phyloP scores from a whole-genome alignment of 495 filamentous ascomycete genomes.

The Lichina pygmaea region DNA sequence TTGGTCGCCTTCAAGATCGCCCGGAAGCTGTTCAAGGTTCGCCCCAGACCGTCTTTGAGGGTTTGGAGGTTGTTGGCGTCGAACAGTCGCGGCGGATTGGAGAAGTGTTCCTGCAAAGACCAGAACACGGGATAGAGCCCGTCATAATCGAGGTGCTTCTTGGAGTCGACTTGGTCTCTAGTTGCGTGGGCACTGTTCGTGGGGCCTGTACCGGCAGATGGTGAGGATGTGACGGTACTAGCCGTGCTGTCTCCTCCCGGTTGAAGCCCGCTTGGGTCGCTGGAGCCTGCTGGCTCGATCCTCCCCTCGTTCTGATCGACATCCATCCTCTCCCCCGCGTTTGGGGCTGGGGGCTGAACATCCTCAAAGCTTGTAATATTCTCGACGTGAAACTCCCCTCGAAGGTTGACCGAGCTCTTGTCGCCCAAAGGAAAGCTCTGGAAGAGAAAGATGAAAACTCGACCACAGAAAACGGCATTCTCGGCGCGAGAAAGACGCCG shows the following conservation, averaged over 20 bases:
- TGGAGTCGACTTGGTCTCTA: slow-evolving; percentile 9
- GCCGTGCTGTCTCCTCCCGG: neutral
- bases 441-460: slow-evolving; percentile 93
- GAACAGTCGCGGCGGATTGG: slow-evolving; percentile 64
- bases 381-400: slow-evolving; percentile 86
- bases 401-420: slow-evolving; percentile 85
- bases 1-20: slow-evolving; percentile 44
- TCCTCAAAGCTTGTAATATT: slow-evolving; percentile 78
- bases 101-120: slow-evolving; percentile 75
- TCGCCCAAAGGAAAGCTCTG: slow-evolving; percentile 91
- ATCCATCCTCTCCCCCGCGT: slow-evolving; percentile 16
- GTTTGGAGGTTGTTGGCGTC: slow-evolving; percentile 33
- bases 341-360: slow-evolving; percentile 1
- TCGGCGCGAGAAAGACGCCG: slow-evolving; percentile 76
- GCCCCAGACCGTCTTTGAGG: slow-evolving; percentile 58
- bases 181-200: neutral
- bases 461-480: slow-evolving; percentile 88
- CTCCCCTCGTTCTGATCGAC: slow-evolving; percentile 19
- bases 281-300: neutral
- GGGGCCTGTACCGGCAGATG: neutral
- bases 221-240: neutral
- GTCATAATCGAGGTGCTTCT: slow-evolving; percentile 31
- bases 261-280: too few relatives aligned
- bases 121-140: slow-evolving; percentile 80
- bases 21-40: slow-evolving; percentile 56